A percentile compares a stretch with the other conserved stretches of the same genome.
Evolutionary conservation across 192 early-diverging fungal genomes (phyloP).

Genomic region (Umbelopsis vinacea): DNA sequence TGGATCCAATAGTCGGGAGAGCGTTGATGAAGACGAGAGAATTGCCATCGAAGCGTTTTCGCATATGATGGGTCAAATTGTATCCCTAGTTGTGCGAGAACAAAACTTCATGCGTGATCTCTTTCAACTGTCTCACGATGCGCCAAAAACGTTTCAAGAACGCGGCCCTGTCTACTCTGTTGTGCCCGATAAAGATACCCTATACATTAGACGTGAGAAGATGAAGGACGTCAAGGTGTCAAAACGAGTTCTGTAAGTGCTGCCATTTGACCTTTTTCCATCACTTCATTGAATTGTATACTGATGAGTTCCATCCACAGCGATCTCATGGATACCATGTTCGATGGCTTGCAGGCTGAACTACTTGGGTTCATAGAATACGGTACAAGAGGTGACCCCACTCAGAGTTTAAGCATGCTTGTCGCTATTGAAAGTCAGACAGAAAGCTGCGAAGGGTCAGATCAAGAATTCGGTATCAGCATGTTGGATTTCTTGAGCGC

Average conservation of each 20-base stretch:
- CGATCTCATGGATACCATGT: slow-evolving; percentile 80
- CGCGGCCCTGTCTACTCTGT: slow-evolving; percentile 41
- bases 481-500: slow-evolving; percentile 70
- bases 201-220: slow-evolving; percentile 56
- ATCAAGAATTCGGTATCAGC: slow-evolving; percentile 71
- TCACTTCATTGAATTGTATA: background rate
- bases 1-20: slow-evolving; percentile 35
- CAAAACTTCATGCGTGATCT: slow-evolving; percentile 92
- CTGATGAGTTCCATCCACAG: slow-evolving; percentile 44
- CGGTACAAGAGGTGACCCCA: slow-evolving; percentile 73
- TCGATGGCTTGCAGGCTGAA: slow-evolving; percentile 74
- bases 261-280: background rate
- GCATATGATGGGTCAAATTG: slow-evolving; percentile 63
- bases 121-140: slow-evolving; percentile 67
- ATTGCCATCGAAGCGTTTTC: slow-evolving; percentile 56
- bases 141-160: slow-evolving; percentile 51
- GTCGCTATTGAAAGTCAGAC: slow-evolving; percentile 72
- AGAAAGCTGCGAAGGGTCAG: slow-evolving; percentile 70
- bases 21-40: slow-evolving; percentile 51
- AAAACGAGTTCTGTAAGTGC: slow-evolving; percentile 67
- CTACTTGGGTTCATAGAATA: slow-evolving; percentile 76
- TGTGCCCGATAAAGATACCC: slow-evolving; percentile 43
- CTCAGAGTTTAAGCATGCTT: slow-evolving; percentile 84
- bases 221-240: slow-evolving; percentile 71
- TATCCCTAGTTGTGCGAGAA: slow-evolving; percentile 75